Conservation (phyloP, 2,329 filamentous ascomycete genomes). For the Knufia fluminis region DNA sequence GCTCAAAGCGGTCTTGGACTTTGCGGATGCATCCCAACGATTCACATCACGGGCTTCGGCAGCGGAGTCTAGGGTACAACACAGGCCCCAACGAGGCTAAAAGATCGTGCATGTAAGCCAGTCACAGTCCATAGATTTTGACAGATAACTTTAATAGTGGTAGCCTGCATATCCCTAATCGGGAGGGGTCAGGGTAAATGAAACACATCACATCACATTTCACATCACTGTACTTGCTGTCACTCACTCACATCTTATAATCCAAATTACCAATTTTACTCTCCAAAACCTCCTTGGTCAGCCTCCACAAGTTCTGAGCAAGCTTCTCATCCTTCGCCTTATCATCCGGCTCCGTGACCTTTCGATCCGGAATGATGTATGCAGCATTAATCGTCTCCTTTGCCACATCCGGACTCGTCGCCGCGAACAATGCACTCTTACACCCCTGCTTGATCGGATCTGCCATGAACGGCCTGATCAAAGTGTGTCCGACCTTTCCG, state of each 20-base stretch:
- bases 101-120: conserved; percentile 12
- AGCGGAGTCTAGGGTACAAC: not conserved
- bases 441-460: conserved; percentile 42
- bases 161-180: not conserved
- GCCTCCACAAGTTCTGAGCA: conserved; percentile 36
- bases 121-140: not conserved
- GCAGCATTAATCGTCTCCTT: conserved; percentile 36
- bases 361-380: conserved; percentile 44
- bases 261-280: not conserved
- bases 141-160: not conserved
- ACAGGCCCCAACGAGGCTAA: not conserved
- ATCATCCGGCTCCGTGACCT: conserved; percentile 35
- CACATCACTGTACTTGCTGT: not conserved
- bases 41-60: conserved; percentile 13
- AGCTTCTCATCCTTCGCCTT: conserved; percentile 37
- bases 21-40: conserved; percentile 14
- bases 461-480: conserved; percentile 40
- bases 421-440: conserved; percentile 40
- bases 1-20: conserved; percentile 12
- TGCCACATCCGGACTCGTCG: conserved; percentile 36
- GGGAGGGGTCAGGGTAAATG: conserved; percentile 1
- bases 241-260: conserved; percentile 27
- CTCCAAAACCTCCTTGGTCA: conserved; percentile 36
- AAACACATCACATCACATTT: not conserved
- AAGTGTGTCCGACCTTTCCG: conserved; percentile 38